Base-by-base conservation (phyloP, 257 asterid genomes). In the Lavandula angustifolia region DNA sequence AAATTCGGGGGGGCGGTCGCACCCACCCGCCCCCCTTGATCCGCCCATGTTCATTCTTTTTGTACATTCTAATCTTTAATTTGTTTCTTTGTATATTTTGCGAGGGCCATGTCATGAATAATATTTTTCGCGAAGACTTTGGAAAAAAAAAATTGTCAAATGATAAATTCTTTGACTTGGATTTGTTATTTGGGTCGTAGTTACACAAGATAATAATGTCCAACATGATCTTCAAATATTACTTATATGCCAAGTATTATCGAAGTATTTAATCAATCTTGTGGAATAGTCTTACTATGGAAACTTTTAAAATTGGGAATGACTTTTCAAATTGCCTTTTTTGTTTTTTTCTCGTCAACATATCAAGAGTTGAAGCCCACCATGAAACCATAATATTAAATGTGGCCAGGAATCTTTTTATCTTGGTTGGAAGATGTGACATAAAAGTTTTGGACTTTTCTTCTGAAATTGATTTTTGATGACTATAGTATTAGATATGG, bases 141-240 rank as follows among this genome's bases (percentile, higher is more conserved):
- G 38, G 27, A 2, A 2, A 22, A 2, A 2, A 22, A 22, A 22
- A 22, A 22, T 22, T 22, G 27, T 22, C 27, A 22, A 22, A 22
- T 22, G 27, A 22, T 22, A 22, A 22, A 22, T 22, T 22, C 1
- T 22, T 22, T 22, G 27, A 22, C 12, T 66, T 63, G 60, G 60
- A 17, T 17, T 58, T 58, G 47, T 3, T 16, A 38, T 22, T 18
- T 67, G 78, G 51, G 74, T 83, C 77, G 73, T 60, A 51, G 79
- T 44, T 0, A 54, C 7, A 51, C 49, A 65, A 76, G 73, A 78
- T 76, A 68, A 76, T 57, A 64, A 22, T 22, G 27, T 22, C 51
- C 78, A 66, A 64, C 31, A 40, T 14, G 32, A n/a, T 18, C 35
- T 64, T 40, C 33, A 52, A 29, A 9, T 56, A 32, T 22, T n/a